Base-by-base conservation (phyloP, 2,329 filamentous ascomycete species). In the Lecanicillium sp. region DNA sequence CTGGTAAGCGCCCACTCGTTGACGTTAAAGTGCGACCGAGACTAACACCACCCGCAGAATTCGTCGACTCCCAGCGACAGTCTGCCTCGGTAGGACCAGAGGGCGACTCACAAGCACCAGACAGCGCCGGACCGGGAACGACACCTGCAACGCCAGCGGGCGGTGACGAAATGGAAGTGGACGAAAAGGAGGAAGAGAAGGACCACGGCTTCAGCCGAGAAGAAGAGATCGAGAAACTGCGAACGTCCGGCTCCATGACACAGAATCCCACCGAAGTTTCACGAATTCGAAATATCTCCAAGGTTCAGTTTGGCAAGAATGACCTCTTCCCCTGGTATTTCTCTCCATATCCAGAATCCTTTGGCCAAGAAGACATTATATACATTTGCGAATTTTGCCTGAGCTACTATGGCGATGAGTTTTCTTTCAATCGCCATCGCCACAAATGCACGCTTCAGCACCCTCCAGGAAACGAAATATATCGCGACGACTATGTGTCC, bases 281-380 rank as follows among this genome's bases (percentile, higher is more conserved):
- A 17, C 84, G 94, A 38, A 94, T 98, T 40, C 83, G 92, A 54
- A 98, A 98, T 57, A 80, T 98, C 48, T 87, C 86, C 39, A 89
- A 84, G 49, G 82, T 98, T 4, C 90, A 97, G 58, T 97, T 98
- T 71, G 94, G 92, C 32, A 80, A 82, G 50, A 84, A 81, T 57
- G 87, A 96, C 53, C 77, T 98, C 31, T 94, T 94, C 58, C 92
- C 92, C 1, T 98, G 92, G 92, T 98, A 98, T 61, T 98, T 98
- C 66, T 95, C 88, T 5, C 92, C 92, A 0, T 98, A 98, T 53
- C 92, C 92, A 0, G 84, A 94, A 55, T 72, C 81, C 3, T 97
- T 94, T 58, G 82, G 83, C 17, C 84, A 92, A 50, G 84, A 84
- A 49, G 92, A 98, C 49, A 74, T 92, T 47, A 86, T 97, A 48